These are phyloP conservation scores for Lepidium campestre DNA, from an alignment of 441 rosid genomes.

Conservation along the genomic window DNA sequence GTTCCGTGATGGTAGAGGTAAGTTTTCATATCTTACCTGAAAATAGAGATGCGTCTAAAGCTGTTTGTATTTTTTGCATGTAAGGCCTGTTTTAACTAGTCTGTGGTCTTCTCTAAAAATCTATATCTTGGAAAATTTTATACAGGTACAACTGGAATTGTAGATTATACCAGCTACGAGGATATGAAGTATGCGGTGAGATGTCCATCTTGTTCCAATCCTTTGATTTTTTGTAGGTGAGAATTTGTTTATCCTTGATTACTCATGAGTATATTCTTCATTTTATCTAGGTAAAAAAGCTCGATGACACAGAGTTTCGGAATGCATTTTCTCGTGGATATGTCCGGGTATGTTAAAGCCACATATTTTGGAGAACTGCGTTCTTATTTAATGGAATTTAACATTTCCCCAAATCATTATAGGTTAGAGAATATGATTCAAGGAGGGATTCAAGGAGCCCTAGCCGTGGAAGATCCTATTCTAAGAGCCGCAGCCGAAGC, in stretches of 20 bases:
- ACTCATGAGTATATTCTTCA: conserved; percentile 2
- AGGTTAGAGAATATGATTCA: conserved; percentile 89
- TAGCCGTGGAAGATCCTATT: conserved; percentile 69
- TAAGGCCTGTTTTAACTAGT: not conserved
- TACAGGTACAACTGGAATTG: conserved; percentile 69
- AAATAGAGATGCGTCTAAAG: not conserved
- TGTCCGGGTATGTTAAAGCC: conserved; percentile 58
- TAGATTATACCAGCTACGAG: conserved; percentile 64
- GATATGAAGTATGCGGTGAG: conserved; percentile 85
- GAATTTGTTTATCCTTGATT: not conserved
- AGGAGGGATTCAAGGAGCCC: conserved; percentile 86
- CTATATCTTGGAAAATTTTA: not conserved
- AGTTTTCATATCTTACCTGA: not conserved
- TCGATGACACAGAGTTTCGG: conserved; percentile 85
- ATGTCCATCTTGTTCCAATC: conserved; percentile 6
- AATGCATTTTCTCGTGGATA: conserved; percentile 89
- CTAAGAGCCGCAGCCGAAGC: conserved; percentile 48
- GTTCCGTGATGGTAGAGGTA: conserved; percentile 72
- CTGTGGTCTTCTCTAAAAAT: not conserved
- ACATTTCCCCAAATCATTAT: not conserved
- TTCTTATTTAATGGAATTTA: not conserved
- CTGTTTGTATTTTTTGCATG: not conserved
- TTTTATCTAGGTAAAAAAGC: conserved; percentile 62
- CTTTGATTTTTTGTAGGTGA: not conserved
- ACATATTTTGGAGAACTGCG: not conserved